Evolutionary conservation across 1,284 basidiomycete genomes (phyloP), one percentile per base, ranked within the genome.

Genomic region (Ganoderma resinaceum): DNA sequence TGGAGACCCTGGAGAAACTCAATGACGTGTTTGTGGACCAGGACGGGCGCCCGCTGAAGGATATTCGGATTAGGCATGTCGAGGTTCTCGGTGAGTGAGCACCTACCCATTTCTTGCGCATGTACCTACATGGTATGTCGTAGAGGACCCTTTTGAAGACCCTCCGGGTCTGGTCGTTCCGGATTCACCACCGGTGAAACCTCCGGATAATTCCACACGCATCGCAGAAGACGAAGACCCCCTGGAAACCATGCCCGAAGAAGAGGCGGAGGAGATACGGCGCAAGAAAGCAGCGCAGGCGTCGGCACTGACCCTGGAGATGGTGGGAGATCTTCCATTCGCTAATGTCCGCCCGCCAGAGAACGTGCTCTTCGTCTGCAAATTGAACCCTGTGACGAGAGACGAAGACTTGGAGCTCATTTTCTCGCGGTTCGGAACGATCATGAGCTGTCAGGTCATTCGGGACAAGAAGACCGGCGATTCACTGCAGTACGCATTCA

Each of bases 321-420:
- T 99, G 96, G 97, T 99, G 68, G 97, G 97, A 60, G 98, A 99
- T 80, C 84, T 99, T 64, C 98, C 98, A 0, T 99, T 99, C 77
- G 98, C 97, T 23, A 97, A 98, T 76, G 95, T 99, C 53, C 89
- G 96, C 53, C 98, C 98, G 0, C 97, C 97, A 0, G 97, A 99
- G 82, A 99, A 99, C 81, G 96, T 99, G 52, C 83, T 99, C 16
- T 99, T 99, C 80, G 97, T 99, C 23, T 99, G 97, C 91, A 99
- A 99, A 80, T 86, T 99, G 73, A 99, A 99, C 78, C 91, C 95
- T 16, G 96, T 98, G 37, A 99, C 97, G 26, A 85, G 93, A 66
- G 95, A 97, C 78, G 97, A 99, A 76, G 98, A 99, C 80, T 83
- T 99, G 57, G 97, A 99, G 78, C 89, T 99, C 63, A 99, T 99